Conservation (phyloP, 2,329 filamentous ascomycete genomes). For the Sporothrix humicola region DNA sequence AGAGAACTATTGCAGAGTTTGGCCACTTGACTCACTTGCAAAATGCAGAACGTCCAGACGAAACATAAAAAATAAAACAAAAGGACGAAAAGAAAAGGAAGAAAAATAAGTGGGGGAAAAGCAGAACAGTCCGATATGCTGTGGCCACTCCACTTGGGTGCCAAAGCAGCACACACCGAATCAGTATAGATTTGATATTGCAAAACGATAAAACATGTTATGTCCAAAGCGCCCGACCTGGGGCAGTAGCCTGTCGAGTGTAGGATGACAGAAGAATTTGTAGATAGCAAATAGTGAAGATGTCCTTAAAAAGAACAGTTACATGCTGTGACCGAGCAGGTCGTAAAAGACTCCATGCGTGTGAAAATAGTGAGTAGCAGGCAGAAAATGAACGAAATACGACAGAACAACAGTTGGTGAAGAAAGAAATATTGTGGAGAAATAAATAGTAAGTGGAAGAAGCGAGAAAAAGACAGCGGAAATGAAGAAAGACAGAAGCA, state of each 20-base stretch:
- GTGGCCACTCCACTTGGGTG: not conserved
- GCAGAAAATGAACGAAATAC: slow-evolving; percentile 24
- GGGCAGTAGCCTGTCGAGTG: slow-evolving; percentile 48
- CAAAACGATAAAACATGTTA: slow-evolving; percentile 49
- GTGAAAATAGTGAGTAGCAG: slow-evolving; percentile 25
- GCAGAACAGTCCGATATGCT: not conserved
- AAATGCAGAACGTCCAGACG: not conserved
- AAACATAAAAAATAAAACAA: not conserved
- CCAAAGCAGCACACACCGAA: not conserved
- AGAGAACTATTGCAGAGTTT: slow-evolving; percentile 9
- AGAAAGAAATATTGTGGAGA: slow-evolving; percentile 10
- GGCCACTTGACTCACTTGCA: not conserved
- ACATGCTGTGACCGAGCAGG: slow-evolving; percentile 44
- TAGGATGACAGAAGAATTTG: slow-evolving; percentile 49
- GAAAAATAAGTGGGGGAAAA: not conserved
- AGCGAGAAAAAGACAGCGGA: not conserved
- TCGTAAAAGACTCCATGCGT: slow-evolving; percentile 39
- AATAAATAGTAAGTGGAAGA: slow-evolving; percentile 13
- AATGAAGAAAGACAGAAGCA: not conserved
- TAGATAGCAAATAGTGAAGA: slow-evolving; percentile 48
- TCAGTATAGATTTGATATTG: slow-evolving; percentile 41
- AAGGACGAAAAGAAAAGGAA: not conserved
- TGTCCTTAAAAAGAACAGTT: slow-evolving; percentile 46
- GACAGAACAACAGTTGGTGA: not conserved
- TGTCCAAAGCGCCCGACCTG: slow-evolving; percentile 48